Conservation (phyloP, 257 asterid species). For the Solanum etuberosum region DNA sequence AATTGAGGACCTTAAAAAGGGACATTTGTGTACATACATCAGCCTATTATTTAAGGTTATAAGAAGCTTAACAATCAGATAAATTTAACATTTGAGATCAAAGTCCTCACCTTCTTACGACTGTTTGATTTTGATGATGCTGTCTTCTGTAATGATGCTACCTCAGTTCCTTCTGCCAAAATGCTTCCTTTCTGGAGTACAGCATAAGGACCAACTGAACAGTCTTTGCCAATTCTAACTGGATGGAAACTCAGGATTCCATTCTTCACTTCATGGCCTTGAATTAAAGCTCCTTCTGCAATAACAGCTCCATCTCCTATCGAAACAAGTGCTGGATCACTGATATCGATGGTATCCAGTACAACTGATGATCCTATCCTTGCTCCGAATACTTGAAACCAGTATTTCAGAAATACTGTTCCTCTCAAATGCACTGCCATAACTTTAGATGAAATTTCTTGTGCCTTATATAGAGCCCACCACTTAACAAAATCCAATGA, state of each 20-base stretch:
- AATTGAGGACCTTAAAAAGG: background rate
- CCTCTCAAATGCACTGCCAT: conserved; percentile 66
- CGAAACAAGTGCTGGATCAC: conserved; percentile 61
- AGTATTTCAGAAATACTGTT: conserved; percentile 51
- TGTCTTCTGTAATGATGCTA: conserved; percentile 41
- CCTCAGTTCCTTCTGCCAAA: conserved; percentile 41
- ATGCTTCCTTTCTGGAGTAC: conserved; percentile 55
- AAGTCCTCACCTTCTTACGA: conserved; percentile 24
- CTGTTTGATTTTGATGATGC: conserved; percentile 20
- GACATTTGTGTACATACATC: background rate
- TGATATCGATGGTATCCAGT: conserved; percentile 52
- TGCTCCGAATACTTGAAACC: conserved; percentile 66
- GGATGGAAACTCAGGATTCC: conserved; percentile 50
- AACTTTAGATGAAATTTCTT: conserved; percentile 54
- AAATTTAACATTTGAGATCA: background rate
- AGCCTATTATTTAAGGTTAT: background rate
- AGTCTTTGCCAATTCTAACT: conserved; percentile 44
- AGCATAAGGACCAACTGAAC: conserved; percentile 51
- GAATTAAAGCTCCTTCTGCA: conserved; percentile 66
- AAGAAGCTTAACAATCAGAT: background rate
- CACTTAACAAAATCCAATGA: conserved; percentile 54
- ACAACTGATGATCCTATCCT: conserved; percentile 57
- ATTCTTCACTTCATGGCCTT: conserved; percentile 57
- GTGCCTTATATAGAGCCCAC: conserved; percentile 78
- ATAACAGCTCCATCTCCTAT: conserved; percentile 49